phyloP scores from a whole-genome alignment of 768 basidiomycete species.

The Pisolithus orientalis region DNA sequence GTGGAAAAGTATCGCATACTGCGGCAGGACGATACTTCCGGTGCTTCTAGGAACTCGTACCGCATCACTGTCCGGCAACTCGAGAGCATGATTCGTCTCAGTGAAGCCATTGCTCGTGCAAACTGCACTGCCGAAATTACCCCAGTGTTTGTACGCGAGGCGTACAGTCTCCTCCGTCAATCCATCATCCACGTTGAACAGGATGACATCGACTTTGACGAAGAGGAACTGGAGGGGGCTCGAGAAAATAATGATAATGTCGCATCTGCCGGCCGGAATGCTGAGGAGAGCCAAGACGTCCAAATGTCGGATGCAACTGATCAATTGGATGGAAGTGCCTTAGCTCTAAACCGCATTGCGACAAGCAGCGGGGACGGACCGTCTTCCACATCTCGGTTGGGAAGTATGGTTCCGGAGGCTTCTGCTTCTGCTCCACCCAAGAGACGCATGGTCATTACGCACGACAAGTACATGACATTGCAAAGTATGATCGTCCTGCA shows the following conservation, averaged over 20 bases:
- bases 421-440: conserved; percentile 37
- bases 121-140: conserved; percentile 97
- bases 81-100: conserved; percentile 96
- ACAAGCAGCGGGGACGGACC: conserved; percentile 27
- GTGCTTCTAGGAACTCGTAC: conserved; percentile 86
- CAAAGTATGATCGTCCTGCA: conserved; percentile 86
- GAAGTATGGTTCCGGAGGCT: conserved; percentile 22
- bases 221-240: conserved; percentile 69
- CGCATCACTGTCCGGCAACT: conserved; percentile 97
- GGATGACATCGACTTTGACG: conserved; percentile 96
- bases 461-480: conserved; percentile 89
- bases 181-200: conserved; percentile 99
- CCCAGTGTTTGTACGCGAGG: conserved; percentile 92
- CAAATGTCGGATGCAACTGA: conserved; percentile 57
- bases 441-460: conserved; percentile 84
- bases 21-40: conserved; percentile 87
- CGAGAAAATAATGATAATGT: conserved; percentile 34
- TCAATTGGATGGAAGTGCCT: conserved; percentile 45
- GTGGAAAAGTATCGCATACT: conserved; percentile 93
- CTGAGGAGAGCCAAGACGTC: conserved; percentile 51
- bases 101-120: conserved; percentile 94
- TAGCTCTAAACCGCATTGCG: conserved; percentile 32
- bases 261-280: conserved; percentile 29
- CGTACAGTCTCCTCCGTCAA: conserved; percentile 86
- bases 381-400: conserved; percentile 27